A percentile compares a stretch with the other conserved stretches of the same genome.
phyloP scores from a whole-genome alignment of 208 protist species.

The Naegleria gruberi region DNA sequence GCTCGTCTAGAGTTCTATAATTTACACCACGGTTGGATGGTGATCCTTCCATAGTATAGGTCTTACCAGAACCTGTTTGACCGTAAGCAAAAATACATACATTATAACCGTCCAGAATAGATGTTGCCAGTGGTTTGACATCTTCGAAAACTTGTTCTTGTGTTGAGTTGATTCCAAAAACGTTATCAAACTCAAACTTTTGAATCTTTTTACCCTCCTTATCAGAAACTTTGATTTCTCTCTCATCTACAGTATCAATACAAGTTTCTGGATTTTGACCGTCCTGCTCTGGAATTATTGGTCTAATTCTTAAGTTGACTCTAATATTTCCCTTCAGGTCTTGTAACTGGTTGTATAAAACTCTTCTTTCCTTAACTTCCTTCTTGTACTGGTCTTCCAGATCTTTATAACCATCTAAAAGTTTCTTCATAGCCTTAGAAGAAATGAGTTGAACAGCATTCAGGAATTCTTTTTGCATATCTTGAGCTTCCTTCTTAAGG shows the following conservation, averaged over 20 bases:
- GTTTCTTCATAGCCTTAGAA: background rate
- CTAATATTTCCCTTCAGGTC: slow-evolving; percentile 38
- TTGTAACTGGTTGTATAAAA: slow-evolving; percentile 20
- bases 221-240: background rate
- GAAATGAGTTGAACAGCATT: background rate
- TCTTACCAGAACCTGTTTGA: slow-evolving; percentile 39
- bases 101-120: slow-evolving; percentile 54
- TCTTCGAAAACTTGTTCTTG: slow-evolving; percentile 49
- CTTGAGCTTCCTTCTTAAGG: background rate
- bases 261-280: background rate
- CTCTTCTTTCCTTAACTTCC: background rate
- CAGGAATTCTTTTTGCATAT: background rate
- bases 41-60: slow-evolving; percentile 38
- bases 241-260: background rate
- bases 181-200: slow-evolving; percentile 42
- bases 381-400: background rate
- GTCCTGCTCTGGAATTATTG: background rate
- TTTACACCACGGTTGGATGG: slow-evolving; percentile 32
- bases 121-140: slow-evolving; percentile 42
- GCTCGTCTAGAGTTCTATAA: slow-evolving; percentile 25
- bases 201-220: background rate
- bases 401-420: background rate
- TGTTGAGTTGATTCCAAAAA: slow-evolving; percentile 32
- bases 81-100: slow-evolving; percentile 57
- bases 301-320: slow-evolving; percentile 31